phyloP scores from a whole-genome alignment of 768 basidiomycete genomes.

The Trametes elegans region DNA sequence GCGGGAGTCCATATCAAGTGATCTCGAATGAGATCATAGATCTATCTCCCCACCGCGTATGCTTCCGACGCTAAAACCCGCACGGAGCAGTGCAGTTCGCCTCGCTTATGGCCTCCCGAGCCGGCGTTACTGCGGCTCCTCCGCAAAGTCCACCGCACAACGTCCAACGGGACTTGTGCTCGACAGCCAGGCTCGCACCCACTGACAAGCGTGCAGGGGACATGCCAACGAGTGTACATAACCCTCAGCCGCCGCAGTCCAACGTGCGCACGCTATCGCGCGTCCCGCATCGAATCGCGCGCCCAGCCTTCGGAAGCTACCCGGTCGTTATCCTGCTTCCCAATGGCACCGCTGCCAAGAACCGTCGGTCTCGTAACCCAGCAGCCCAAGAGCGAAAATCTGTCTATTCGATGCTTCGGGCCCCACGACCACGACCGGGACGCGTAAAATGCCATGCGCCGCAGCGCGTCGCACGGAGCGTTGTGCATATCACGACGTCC shows the following conservation, averaged over 20 bases:
- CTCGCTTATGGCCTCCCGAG: slow-evolving; percentile 11
- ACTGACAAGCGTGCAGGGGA: too few relatives aligned
- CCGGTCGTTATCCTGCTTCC: neutral
- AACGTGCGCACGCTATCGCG: slow-evolving; percentile 2
- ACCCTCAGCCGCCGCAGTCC: neutral
- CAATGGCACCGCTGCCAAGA: slow-evolving; percentile 2
- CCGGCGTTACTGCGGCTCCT: slow-evolving; percentile 35
- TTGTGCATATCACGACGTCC: slow-evolving; percentile 37
- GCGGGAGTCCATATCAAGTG: slow-evolving; percentile 17
- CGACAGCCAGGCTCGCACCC: too few relatives aligned
- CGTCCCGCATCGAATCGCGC: neutral
- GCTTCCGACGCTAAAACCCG: slow-evolving; percentile 15
- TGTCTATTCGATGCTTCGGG: slow-evolving; percentile 3
- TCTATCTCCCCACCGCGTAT: neutral
- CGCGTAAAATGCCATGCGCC: neutral
- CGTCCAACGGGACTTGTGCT: neutral
- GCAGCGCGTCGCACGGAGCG: neutral
- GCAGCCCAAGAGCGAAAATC: neutral
- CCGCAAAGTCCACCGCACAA: slow-evolving; percentile 31
- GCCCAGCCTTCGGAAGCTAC: slow-evolving; percentile 1
- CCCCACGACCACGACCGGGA: neutral
- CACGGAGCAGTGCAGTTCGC: slow-evolving; percentile 5
- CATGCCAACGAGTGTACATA: neutral
- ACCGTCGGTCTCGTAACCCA: too few relatives aligned
- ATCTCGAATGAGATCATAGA: slow-evolving; percentile 20